Evolutionary conservation across 371 early-diverging fungal genomes (phyloP).

Genomic region (Apophysomyces elegans): DNA sequence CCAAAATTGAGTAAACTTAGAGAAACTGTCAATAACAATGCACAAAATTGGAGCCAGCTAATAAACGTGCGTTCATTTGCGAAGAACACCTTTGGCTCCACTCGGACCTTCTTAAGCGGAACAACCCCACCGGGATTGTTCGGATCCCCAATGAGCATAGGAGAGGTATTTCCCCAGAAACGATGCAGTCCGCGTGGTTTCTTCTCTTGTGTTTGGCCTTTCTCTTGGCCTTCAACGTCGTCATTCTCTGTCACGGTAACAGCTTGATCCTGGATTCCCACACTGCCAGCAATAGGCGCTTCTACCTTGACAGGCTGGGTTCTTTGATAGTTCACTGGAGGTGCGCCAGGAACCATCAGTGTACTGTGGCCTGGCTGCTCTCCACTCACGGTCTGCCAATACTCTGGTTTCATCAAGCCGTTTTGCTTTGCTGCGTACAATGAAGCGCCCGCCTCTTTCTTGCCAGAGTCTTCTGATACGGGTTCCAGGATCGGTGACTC

Average conservation of each 20-base stretch:
- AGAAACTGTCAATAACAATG: slow-evolving; percentile 78
- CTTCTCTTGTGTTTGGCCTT: background rate
- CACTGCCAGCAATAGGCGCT: background rate
- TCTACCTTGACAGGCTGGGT: slow-evolving; percentile 12
- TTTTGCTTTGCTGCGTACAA: background rate
- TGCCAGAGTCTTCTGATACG: background rate
- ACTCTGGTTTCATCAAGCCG: background rate
- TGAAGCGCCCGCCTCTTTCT: background rate
- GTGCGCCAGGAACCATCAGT: background rate
- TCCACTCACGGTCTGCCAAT: background rate
- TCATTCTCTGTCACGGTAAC: background rate
- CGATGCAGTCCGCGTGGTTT: background rate
- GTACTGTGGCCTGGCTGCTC: background rate
- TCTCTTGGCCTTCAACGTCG: background rate
- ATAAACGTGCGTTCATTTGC: slow-evolving; percentile 99
- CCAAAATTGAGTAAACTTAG: slow-evolving; percentile 91
- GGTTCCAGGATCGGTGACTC: background rate
- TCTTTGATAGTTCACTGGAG: background rate
- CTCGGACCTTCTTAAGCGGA: slow-evolving; percentile 60
- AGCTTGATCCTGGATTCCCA: background rate
- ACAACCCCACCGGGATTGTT: background rate
- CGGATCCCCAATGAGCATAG: background rate
- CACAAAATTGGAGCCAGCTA: slow-evolving; percentile 85
- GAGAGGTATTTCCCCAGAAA: background rate
- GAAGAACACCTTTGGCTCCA: slow-evolving; percentile 99